Conservation (phyloP, 768 basidiomycete genomes). For the Xerocomellus intermedius region DNA sequence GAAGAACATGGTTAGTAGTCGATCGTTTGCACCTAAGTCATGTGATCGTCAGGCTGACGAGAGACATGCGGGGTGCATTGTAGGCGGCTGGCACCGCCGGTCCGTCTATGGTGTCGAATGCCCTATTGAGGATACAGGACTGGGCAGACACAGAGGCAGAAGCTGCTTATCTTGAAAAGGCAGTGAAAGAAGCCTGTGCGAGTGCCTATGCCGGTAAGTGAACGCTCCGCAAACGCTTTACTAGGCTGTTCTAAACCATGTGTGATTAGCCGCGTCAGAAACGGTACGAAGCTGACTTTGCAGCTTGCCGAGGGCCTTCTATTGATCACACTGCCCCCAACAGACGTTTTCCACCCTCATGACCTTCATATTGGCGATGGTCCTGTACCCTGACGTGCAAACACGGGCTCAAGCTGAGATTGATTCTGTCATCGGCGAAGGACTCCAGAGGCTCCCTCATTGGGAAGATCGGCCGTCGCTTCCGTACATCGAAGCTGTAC, state of each 20-base stretch:
- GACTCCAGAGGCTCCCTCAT: slow-evolving; percentile 18
- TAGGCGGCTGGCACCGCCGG: slow-evolving; percentile 21
- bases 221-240: neutral
- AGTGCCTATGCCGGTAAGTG: slow-evolving; percentile 18
- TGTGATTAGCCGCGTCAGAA: slow-evolving; percentile 20
- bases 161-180: slow-evolving; percentile 13
- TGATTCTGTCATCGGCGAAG: slow-evolving; percentile 16
- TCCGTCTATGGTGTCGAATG: slow-evolving; percentile 26
- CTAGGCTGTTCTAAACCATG: slow-evolving; percentile 9
- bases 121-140: slow-evolving; percentile 14
- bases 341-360: slow-evolving; percentile 20
- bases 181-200: slow-evolving; percentile 24
- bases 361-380: slow-evolving; percentile 26
- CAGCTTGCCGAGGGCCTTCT: neutral
- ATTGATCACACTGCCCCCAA: slow-evolving; percentile 9
- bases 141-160: slow-evolving; percentile 7
- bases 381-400: slow-evolving; percentile 27
- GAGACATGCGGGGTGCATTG: neutral
- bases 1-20: slow-evolving; percentile 16
- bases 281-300: slow-evolving; percentile 14
- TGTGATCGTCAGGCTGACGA: neutral
- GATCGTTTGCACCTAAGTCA: neutral
- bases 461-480: slow-evolving; percentile 22
- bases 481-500: slow-evolving; percentile 21
- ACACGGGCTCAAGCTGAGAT: slow-evolving; percentile 19